phyloP scores from a whole-genome alignment of 345 rosid species.

The Dovyalis caffra region DNA sequence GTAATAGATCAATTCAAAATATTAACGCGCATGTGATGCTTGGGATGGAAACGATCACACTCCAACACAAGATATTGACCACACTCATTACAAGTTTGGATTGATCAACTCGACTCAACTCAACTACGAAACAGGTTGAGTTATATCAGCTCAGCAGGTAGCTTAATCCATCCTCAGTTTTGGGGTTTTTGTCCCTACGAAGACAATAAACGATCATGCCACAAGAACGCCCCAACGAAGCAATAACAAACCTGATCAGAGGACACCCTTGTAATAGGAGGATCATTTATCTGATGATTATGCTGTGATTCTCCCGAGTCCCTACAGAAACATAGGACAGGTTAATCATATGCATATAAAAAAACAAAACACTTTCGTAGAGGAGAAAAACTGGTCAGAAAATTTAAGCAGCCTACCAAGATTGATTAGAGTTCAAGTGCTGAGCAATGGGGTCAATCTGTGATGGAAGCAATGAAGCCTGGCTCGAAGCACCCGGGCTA shows the following conservation, averaged over 20 bases:
- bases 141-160: background rate
- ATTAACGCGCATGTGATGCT: no score
- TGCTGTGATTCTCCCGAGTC: conserved; percentile 34
- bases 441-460: conserved; percentile 20
- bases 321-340: conserved; percentile 25
- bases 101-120: conserved; percentile 9
- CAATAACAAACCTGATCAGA: conserved; percentile 54
- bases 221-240: background rate
- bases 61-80: background rate
- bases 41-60: background rate
- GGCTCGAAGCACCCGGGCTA: conserved; percentile 14
- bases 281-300: conserved; percentile 25
- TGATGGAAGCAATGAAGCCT: conserved; percentile 18
- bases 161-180: background rate
- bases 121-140: background rate
- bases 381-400: background rate
- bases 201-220: background rate
- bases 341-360: background rate
- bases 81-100: background rate
- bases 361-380: background rate
- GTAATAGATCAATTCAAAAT: background rate
- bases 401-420: conserved; percentile 7
- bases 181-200: background rate
- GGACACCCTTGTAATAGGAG: conserved; percentile 52
- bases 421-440: conserved; percentile 14